phyloP scores from a whole-genome alignment of 192 early-diverging fungal species.

The Coemansia sp. region DNA sequence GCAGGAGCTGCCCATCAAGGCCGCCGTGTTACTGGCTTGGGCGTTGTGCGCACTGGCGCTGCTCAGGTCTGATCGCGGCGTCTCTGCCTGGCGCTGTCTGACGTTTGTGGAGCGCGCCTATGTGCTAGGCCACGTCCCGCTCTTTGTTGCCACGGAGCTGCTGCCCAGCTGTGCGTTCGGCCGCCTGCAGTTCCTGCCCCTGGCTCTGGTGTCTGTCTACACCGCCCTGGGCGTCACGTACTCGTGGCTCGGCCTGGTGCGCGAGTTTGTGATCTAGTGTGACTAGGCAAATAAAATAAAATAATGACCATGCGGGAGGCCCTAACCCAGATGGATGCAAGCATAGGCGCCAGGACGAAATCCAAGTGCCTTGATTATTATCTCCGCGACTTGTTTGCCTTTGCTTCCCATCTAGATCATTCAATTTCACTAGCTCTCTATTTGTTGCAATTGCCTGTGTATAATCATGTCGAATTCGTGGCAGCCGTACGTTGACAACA shows the following conservation, averaged over 20 bases:
- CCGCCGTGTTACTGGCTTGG: constrained; percentile 31
- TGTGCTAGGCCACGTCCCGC: constrained; percentile 26
- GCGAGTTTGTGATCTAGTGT: constrained; percentile 21
- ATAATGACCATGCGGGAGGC: too few species aligned
- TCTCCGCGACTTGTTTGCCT: too few species aligned
- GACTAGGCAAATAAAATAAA: not conserved
- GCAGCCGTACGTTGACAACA: constrained; percentile 83
- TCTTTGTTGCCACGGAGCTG: constrained; percentile 36
- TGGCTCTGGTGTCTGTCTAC: constrained; percentile 82
- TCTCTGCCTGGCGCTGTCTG: constrained; percentile 40
- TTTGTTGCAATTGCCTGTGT: not conserved
- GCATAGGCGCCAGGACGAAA: too few species aligned
- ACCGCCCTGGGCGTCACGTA: constrained; percentile 74
- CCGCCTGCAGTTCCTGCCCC: constrained; percentile 74
- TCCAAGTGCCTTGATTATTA: too few species aligned
- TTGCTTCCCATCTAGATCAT: constrained; percentile 20
- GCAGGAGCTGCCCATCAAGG: constrained; percentile 46
- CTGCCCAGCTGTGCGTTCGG: constrained; percentile 34
- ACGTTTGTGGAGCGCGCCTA: constrained; percentile 24
- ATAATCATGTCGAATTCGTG: constrained; percentile 66
- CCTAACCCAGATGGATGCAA: too few species aligned
- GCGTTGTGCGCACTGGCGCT: constrained; percentile 25
- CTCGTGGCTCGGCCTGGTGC: constrained; percentile 63
- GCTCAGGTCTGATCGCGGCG: constrained; percentile 13
- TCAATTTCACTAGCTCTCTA: not conserved